Percentiles rank a stretch among this genome's conserved stretches.
These are phyloP conservation scores for Fibroporia radiculosa DNA, from an alignment of 768 basidiomycete genomes.

Conservation along the genomic window DNA sequence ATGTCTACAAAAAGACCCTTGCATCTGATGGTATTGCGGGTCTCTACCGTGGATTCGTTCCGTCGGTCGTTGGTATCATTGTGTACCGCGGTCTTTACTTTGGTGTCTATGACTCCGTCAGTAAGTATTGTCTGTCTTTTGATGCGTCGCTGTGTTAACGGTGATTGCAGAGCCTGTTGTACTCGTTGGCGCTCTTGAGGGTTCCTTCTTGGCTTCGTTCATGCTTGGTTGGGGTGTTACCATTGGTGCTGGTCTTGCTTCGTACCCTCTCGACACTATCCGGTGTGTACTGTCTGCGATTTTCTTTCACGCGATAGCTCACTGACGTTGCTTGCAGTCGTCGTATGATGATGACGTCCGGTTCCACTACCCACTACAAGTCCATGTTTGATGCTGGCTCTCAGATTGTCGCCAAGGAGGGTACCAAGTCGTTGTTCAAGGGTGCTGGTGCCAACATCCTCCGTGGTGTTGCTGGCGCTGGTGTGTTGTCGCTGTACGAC, in stretches of 20 bases:
- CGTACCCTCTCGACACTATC: conserved; percentile 89
- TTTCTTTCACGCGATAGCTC: conserved; percentile 14
- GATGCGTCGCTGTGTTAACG: conserved; percentile 19
- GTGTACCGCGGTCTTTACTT: conserved; percentile 99
- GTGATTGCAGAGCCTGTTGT: conserved; percentile 78
- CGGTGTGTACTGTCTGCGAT: conserved; percentile 40
- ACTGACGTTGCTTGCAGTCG: conserved; percentile 51
- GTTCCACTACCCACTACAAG: conserved; percentile 94
- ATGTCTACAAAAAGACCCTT: conserved; percentile 96
- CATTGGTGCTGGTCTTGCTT: conserved; percentile 98
- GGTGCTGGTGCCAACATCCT: conserved; percentile 90
- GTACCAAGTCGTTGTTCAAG: conserved; percentile 94
- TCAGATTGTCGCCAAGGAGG: conserved; percentile 95
- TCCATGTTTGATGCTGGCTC: conserved; percentile 96
- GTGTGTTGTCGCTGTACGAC: conserved; percentile 98
- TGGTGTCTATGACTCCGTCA: conserved; percentile 92
- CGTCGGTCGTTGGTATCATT: conserved; percentile 98
- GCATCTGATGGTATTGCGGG: conserved; percentile 96
- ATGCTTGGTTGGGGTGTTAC: conserved; percentile 98
- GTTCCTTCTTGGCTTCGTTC: conserved; percentile 97
- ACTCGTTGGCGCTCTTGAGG: conserved; percentile 90
- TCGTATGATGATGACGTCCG: conserved; percentile 99
- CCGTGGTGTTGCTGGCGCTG: conserved; percentile 99
- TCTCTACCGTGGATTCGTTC: conserved; percentile 99
- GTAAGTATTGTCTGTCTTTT: conserved; percentile 39